phyloP scores from a whole-genome alignment of 768 basidiomycete species.

The Dendrothele bispora region DNA sequence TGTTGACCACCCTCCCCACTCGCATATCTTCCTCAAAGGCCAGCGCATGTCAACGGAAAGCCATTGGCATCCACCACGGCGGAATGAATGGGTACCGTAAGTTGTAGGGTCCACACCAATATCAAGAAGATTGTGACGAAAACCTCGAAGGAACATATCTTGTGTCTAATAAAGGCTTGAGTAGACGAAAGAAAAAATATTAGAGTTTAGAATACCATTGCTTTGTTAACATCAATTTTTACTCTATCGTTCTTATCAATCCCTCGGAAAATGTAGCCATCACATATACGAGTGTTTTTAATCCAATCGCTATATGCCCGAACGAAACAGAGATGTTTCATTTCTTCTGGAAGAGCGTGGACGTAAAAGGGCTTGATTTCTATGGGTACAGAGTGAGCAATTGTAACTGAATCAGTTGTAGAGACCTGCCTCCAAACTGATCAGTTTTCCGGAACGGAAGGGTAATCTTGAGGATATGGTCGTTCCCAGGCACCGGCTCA shows the following conservation, averaged over 20 bases:
- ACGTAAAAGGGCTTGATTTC: conserved; percentile 31
- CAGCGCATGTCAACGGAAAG: conserved; percentile 31
- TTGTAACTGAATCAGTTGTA: background rate
- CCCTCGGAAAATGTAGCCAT: conserved; percentile 33
- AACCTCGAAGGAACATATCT: conserved; percentile 36
- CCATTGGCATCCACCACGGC: conserved; percentile 40
- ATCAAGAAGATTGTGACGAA: conserved; percentile 41
- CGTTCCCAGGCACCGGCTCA: background rate
- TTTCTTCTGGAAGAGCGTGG: conserved; percentile 16
- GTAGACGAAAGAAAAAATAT: background rate
- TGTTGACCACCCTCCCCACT: conserved; percentile 47
- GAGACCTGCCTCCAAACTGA: conserved; percentile 25
- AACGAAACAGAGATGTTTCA: conserved; percentile 34
- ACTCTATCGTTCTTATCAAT: conserved; percentile 28
- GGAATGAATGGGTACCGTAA: conserved; percentile 43
- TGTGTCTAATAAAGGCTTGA: conserved; percentile 23
- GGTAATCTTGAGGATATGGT: conserved; percentile 14
- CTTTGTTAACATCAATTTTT: conserved; percentile 10
- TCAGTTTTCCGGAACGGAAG: conserved; percentile 27
- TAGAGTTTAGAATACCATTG: conserved; percentile 20
- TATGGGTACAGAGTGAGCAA: conserved; percentile 14
- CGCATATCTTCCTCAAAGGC: conserved; percentile 36
- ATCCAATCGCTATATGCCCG: conserved; percentile 32
- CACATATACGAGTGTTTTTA: conserved; percentile 12
- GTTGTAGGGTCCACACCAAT: conserved; percentile 32